phyloP scores from a whole-genome alignment of 768 basidiomycete species.

The Lactifluus volemus region DNA sequence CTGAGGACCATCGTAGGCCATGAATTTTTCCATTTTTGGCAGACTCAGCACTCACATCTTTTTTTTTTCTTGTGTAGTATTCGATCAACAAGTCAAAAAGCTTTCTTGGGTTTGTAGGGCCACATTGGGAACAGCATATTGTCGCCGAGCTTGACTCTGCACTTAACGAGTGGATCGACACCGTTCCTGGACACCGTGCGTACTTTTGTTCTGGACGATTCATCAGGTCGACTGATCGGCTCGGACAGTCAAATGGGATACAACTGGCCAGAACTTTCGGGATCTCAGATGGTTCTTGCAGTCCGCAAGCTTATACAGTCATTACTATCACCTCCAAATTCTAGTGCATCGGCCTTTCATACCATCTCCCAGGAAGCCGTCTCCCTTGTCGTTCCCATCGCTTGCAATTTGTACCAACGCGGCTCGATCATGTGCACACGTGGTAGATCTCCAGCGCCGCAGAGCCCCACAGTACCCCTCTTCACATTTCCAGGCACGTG shows the following conservation, averaged over 20 bases:
- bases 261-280: constrained; percentile 14
- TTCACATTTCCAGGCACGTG: constrained; percentile 14
- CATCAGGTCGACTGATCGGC: not conserved
- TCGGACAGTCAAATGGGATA: constrained; percentile 20
- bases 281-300: constrained; percentile 26
- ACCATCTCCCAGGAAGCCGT: constrained; percentile 29
- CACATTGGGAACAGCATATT: constrained; percentile 39
- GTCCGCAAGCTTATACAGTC: constrained; percentile 31
- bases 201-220: not conserved
- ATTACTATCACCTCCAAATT: constrained; percentile 38
- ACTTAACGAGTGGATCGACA: constrained; percentile 39
- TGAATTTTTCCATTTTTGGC: not conserved
- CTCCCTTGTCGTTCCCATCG: constrained; percentile 33
- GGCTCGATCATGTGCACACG: constrained; percentile 36
- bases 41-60: not conserved
- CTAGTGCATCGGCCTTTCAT: constrained; percentile 42
- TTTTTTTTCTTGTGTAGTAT: too few relatives aligned
- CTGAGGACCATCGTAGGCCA: constrained; percentile 49
- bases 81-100: constrained; percentile 60
- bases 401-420: constrained; percentile 46
- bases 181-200: constrained; percentile 32
- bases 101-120: constrained; percentile 42
- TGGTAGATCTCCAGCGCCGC: constrained; percentile 31
- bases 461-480: constrained; percentile 19
- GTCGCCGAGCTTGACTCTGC: constrained; percentile 41